These are phyloP conservation scores for Pleurotus platypus DNA, from an alignment of 768 basidiomycete genomes.

Conservation along the genomic window DNA sequence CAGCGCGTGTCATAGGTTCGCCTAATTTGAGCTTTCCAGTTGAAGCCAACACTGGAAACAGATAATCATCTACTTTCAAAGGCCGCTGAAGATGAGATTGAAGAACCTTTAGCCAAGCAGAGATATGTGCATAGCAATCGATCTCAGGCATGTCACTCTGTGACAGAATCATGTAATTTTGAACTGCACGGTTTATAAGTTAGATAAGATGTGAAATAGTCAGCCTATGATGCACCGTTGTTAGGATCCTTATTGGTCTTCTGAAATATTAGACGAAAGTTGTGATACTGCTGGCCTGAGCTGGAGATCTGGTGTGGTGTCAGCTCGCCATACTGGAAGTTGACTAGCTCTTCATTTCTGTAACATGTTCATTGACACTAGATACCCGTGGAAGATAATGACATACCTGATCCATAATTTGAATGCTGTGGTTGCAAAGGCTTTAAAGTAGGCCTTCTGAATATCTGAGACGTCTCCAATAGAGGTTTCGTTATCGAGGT, in stretches of 20 bases:
- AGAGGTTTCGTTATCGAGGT: neutral
- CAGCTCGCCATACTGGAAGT: constrained; percentile 12
- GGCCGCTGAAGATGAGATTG: constrained; percentile 7
- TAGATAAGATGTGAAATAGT: no score
- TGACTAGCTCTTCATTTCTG: constrained; percentile 16
- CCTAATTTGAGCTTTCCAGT: constrained; percentile 20
- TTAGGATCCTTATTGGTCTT: constrained; percentile 19
- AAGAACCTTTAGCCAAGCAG: constrained; percentile 11
- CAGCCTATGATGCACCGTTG: constrained; percentile 10
- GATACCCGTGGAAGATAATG: neutral
- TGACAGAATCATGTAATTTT: constrained; percentile 9
- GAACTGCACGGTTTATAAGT: constrained; percentile 3
- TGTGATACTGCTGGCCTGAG: constrained; percentile 9
- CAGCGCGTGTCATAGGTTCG: constrained; percentile 17
- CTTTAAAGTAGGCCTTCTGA: constrained; percentile 14
- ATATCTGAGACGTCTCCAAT: neutral
- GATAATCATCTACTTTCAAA: constrained; percentile 12
- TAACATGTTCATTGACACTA: neutral
- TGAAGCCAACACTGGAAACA: constrained; percentile 20
- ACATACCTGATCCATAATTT: constrained; percentile 15
- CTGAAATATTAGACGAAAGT: constrained; percentile 15
- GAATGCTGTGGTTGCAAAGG: constrained; percentile 16
- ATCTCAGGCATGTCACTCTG: constrained; percentile 15
- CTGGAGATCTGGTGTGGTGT: constrained; percentile 8
- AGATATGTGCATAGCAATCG: constrained; percentile 15